Evolutionary conservation across 2,329 filamentous ascomycete genomes (phyloP), one percentile per base, ranked within the genome.

Genomic region (Colletotrichum graminicola): DNA sequence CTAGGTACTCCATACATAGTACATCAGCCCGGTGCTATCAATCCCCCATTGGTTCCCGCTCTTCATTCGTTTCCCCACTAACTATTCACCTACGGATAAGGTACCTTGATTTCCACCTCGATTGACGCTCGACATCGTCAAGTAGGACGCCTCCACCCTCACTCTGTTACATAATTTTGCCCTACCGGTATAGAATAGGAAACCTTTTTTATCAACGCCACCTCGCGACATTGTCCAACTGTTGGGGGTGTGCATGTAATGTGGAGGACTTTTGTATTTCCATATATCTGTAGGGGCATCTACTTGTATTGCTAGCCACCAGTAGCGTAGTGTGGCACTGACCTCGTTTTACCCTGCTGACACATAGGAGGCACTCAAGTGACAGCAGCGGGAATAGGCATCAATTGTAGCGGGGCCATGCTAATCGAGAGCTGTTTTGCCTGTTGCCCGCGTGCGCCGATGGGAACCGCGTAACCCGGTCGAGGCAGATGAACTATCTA

Each of bases 21-120:
- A n/a, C n/a, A 26, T 5, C n/a, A 36, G n/a, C 64, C 14, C 14
- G 23, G 49, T 43, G 32, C 26, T n/a, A 26, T 32, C 32, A 41
- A 41, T 16, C 54, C 54, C 21, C 29, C 54, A 66, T 41, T 59
- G 43, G 52, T 18, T 66, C 52, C 63, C 54, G 41, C 54, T 36
- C 39, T 8, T 23, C 11, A 66, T 47, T n/a, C 49, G 34, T 29
- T 21, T 51, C 52, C 32, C 23, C 34, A 64, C 49, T 39, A 21
- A 2, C 7, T n/a, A n/a, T n/a, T n/a, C n/a, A n/a, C n/a, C n/a
- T n/a, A n/a, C 36, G 11, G 11, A 39, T 39, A 14, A 39, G 36
- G 36, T 21, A 43, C 41, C 41, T 43, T 21, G 51, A 54, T 3
- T 54, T 21, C 10, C 18, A 10, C 3, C 29, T 34, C 34, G 8